Base-by-base conservation (phyloP, 2,329 filamentous ascomycete genomes). In the Paraphoma sp. region DNA sequence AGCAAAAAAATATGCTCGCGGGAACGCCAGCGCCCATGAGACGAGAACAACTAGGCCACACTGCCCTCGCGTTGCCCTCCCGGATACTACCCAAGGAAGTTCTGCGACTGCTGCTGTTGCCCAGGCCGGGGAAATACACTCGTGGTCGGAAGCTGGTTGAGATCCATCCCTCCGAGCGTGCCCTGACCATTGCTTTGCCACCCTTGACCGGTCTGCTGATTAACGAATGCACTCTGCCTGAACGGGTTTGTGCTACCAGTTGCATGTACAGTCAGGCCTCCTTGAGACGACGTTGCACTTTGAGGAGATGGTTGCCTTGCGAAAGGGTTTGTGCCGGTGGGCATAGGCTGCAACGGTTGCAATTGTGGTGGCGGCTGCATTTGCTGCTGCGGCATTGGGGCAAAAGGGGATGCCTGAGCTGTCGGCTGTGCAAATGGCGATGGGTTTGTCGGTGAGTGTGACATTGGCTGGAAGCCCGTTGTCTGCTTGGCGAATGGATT, bases 241-340 rank as follows among this genome's bases (percentile, higher is more conserved):
- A 98, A 98, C 0, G 95, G 95, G 70, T 99, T 99, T 2, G 93
- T 97, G 69, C 87, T 92, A 8, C 93, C 93, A 0, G 93, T 97
- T 1, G 89, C 85, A 69, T 94, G 92, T 2, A 92, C 87, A 51
- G 84, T 84, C 79, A 47, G 83, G 45, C 70, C 71, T 8, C 69
- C 69, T 45, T 67, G 71, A 42, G 64, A 69, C 28, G 64, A 70
- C 28, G 64, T 66, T 14, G 56, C 68, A 54, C 58, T 72, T 48
- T 69, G 72, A 36, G 83, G 77, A 16, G 83, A 78, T 1, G 79
- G 62, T 45, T 81, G 83, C 45, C 87, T 85, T 17, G 88, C 85
- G 69, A 91, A 91, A 0, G 89, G 89, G 67, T 91, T 92, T 1
- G 88, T 91, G 45, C 88, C 88, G 12, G 88, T 90, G n/a, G 83